Evolutionary conservation across 768 basidiomycete species (phyloP), one percentile per base, ranked within the genome.

Genomic region (Epithele typhae): DNA sequence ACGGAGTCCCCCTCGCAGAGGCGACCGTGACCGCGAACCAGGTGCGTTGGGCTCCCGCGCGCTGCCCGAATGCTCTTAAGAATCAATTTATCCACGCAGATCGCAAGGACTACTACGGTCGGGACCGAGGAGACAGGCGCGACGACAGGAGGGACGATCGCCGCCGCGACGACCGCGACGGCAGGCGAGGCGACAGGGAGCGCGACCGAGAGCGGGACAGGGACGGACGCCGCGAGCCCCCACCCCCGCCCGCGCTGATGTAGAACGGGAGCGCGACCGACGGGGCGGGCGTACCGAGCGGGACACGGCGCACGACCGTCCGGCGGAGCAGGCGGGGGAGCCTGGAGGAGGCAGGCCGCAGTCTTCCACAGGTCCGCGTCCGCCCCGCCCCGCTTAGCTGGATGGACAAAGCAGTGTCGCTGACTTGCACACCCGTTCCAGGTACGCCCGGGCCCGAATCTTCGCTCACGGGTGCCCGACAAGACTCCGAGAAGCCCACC

Each of bases 131-230:
- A 9, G 9, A 9, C 49, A 40, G 54, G 18, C 37, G 45, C 25
- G 52, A 56, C 49, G 73, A 82, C 43, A 45, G 59, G 19, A 40
- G 42, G 40, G 62, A 59, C 54, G 73, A 82, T 43, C 76, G 82
- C 39, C 75, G 84, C 52, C 76, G 83, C 54, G 81, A 83, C 51
- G 82, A 78, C 44, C 45, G 54, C 8, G 49, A 49, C 45, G 43
- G 59, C 18, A 68, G 78, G 36, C 46, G 54, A 9, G 49, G 46
- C 45, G 43, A 59, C 18, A 68, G 78, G 37, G 72, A 46, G 5
- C 37, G 40, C 46, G 34, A 57, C 15, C 34, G 45, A 35, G 61
- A 60, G 54, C 71, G 81, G 40, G 81, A 77, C 45, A 67, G 76
- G 30, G 72, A 78, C 48, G 66, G 71, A 21, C 52, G 60, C 24